Evolutionary conservation across 2,329 filamentous ascomycete genomes (phyloP).

Genomic region (Cordyceps sp.): DNA sequence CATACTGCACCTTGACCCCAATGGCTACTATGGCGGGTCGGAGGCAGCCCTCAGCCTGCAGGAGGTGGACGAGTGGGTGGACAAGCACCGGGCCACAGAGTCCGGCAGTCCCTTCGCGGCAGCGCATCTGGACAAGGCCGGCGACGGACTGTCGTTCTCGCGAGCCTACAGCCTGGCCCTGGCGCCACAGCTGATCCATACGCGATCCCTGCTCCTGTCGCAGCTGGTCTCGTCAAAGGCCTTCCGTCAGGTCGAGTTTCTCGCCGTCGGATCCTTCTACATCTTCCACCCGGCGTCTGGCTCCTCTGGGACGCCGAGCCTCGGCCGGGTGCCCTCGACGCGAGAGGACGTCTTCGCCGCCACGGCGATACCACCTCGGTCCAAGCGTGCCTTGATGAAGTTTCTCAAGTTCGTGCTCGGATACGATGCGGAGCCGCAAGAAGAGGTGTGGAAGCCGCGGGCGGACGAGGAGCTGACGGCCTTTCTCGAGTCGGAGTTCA

Average conservation of each 20-base stretch:
- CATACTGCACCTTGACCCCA: constrained; percentile 75
- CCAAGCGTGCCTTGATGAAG: constrained; percentile 82
- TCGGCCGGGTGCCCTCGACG: constrained; percentile 68
- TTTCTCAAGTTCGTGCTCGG: constrained; percentile 78
- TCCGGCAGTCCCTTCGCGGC: constrained; percentile 10
- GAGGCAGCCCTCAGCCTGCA: constrained; percentile 76
- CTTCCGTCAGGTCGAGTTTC: constrained; percentile 80
- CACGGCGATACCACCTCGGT: constrained; percentile 55
- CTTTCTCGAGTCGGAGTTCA: constrained; percentile 47
- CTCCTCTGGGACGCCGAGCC: constrained; percentile 12
- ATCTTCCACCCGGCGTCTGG: constrained; percentile 36
- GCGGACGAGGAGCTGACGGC: constrained; percentile 35
- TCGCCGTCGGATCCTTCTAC: constrained; percentile 87
- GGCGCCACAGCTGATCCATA: constrained; percentile 74
- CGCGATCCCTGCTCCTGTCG: constrained; percentile 60
- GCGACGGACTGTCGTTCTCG: constrained; percentile 37
- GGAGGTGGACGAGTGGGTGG: constrained; percentile 63
- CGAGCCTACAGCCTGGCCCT: constrained; percentile 71
- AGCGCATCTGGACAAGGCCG: constrained; percentile 18
- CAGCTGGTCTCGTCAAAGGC: constrained; percentile 78
- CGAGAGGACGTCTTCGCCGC: constrained; percentile 85
- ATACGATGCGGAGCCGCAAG: constrained; percentile 41
- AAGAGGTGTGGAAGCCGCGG: constrained; percentile 39
- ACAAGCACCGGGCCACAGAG: constrained; percentile 14
- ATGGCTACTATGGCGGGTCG: constrained; percentile 73